A percentile compares a stretch with the other conserved stretches of the same genome.
Conservation (phyloP, 176 grass and related monocot species). For the Puccinellia tenuiflora region DNA sequence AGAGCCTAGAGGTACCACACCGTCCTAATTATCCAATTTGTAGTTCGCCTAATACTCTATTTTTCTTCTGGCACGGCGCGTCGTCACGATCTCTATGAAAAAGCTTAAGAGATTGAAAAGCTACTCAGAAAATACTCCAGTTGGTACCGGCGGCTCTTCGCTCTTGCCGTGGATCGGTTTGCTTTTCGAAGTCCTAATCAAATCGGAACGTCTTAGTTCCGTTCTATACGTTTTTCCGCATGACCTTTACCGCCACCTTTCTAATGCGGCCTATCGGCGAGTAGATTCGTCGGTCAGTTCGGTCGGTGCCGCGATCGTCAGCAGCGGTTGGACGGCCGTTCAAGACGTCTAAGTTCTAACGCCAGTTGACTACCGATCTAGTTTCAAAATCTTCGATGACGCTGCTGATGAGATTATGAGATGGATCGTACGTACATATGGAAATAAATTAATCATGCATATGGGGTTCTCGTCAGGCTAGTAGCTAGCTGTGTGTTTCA, state of each 20-base stretch:
- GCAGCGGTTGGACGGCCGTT: constrained; percentile 6
- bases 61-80: not conserved
- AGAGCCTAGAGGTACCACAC: not conserved
- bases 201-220: not conserved
- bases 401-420: not conserved
- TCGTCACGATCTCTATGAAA: constrained; percentile 18
- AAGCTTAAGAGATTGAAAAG: constrained; percentile 8
- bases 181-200: constrained; percentile 18
- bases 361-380: constrained; percentile 4
- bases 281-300: constrained; percentile 18
- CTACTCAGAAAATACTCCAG: not conserved
- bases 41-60: not conserved
- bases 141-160: not conserved
- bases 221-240: not conserved
- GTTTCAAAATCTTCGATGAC: not conserved
- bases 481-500: not conserved
- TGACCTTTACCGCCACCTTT: not conserved
- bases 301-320: not conserved
- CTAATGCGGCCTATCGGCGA: constrained; percentile 18
- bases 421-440: not conserved
- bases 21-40: not conserved
- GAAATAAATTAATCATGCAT: not conserved
- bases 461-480: constrained; percentile 15
- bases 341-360: constrained; percentile 8
- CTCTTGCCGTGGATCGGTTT: not conserved